A percentile compares a stretch with the other conserved stretches of the same genome.
These are phyloP conservation scores for Phytophthora brassicae DNA, from an alignment of 352 stramenopile genomes.

Conservation along the genomic window DNA sequence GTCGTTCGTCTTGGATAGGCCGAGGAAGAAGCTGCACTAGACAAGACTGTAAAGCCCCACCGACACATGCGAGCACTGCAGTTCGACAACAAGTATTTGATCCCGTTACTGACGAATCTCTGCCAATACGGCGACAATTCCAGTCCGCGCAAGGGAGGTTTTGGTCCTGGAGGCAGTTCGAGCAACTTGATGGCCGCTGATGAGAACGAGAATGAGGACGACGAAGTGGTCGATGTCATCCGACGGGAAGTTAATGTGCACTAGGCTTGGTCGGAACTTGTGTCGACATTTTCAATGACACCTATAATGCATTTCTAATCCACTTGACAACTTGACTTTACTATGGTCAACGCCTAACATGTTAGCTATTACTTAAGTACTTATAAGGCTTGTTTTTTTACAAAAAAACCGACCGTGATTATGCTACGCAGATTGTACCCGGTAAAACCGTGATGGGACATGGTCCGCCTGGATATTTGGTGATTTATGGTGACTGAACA, in stretches of 20 bases:
- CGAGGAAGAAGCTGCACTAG: conserved; percentile 71
- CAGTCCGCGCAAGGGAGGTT: conserved; percentile 36
- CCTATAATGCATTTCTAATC: conserved; percentile 21
- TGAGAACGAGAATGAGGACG: conserved; percentile 46
- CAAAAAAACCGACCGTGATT: too few species aligned
- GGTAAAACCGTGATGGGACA: conserved; percentile 18
- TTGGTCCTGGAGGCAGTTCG: conserved; percentile 36
- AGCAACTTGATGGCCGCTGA: conserved; percentile 50
- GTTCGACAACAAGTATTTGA: conserved; percentile 88
- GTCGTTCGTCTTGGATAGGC: conserved; percentile 38
- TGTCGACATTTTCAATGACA: neutral
- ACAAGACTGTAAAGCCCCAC: conserved; percentile 79
- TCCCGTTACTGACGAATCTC: conserved; percentile 78
- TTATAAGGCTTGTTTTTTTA: too few species aligned
- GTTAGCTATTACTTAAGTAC: too few species aligned
- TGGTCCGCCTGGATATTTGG: conserved; percentile 24
- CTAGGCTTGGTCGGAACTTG: conserved; percentile 15
- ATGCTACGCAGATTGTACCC: neutral
- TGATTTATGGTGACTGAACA: too few species aligned
- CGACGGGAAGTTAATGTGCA: conserved; percentile 61
- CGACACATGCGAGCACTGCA: conserved; percentile 81
- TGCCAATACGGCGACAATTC: conserved; percentile 48
- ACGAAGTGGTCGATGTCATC: conserved; percentile 77
- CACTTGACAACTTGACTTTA: neutral
- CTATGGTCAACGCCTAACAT: too few species aligned